These are phyloP conservation scores for Stephania japonica DNA, from an alignment of 164 flowering plant species.

Conservation along the genomic window DNA sequence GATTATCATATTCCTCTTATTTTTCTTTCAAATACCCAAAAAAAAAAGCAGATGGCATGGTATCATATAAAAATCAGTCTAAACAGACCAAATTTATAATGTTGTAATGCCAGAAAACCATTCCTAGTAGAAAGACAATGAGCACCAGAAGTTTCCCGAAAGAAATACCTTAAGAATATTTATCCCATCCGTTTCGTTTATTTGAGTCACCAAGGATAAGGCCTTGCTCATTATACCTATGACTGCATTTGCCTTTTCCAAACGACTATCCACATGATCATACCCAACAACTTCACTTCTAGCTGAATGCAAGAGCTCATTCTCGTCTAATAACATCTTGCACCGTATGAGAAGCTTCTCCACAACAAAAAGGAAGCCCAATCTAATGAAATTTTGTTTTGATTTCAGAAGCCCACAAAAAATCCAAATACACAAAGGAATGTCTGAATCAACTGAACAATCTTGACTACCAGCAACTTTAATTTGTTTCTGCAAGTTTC, in stretches of 20 bases:
- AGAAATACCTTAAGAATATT: conserved; percentile 81
- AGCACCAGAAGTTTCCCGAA: not conserved
- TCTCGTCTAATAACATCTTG: conserved; percentile 78
- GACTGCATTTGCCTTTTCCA: conserved; percentile 90
- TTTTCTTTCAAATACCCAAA: not conserved
- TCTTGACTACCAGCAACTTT: conserved; percentile 53
- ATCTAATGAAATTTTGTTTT: conserved; percentile 59
- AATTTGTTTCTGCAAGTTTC: conserved; percentile 57
- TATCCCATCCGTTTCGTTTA: conserved; percentile 86
- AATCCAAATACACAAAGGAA: conserved; percentile 67
- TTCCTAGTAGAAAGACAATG: conserved; percentile 1
- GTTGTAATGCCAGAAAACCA: not conserved
- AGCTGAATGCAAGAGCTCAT: conserved; percentile 40
- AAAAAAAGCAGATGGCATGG: not conserved
- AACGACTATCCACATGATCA: conserved; percentile 32
- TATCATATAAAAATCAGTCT: conserved; percentile 3
- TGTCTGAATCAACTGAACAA: conserved; percentile 44
- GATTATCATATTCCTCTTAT: too few relatives aligned
- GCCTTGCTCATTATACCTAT: conserved; percentile 89
- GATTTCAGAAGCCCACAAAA: conserved; percentile 94
- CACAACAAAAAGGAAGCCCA: conserved; percentile 86
- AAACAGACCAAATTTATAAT: not conserved
- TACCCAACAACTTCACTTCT: conserved; percentile 24
- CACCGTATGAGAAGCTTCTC: conserved; percentile 88
- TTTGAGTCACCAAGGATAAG: conserved; percentile 68